Percentiles rank a stretch among this genome's conserved stretches.
These are phyloP conservation scores for Marchantia paleacea DNA, from an alignment of 225 moss, liverwort and hornwort species.

Conservation along the genomic window DNA sequence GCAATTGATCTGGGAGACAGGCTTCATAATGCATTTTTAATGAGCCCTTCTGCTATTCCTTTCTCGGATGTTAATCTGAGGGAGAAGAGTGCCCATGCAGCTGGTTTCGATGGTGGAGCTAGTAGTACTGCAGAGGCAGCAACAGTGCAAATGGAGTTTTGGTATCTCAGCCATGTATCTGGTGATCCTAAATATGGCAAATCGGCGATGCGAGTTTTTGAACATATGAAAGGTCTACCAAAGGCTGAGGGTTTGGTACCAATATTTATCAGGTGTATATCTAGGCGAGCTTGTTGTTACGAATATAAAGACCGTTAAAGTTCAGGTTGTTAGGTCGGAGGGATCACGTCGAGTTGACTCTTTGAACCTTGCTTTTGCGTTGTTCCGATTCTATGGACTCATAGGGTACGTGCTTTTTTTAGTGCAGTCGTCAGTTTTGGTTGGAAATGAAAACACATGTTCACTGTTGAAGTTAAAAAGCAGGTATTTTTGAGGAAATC, in stretches of 20 bases:
- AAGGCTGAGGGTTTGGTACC: conserved; percentile 96
- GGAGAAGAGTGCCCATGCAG: conserved; percentile 57
- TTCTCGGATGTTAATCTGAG: conserved; percentile 75
- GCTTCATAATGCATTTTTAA: conserved; percentile 67
- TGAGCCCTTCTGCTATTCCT: conserved; percentile 77
- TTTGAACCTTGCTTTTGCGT: background rate
- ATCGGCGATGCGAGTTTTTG: conserved; percentile 80
- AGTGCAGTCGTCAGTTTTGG: background rate
- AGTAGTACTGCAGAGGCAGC: conserved; percentile 94
- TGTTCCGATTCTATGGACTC: background rate
- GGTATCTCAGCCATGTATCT: conserved; percentile 76
- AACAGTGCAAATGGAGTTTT: conserved; percentile 92
- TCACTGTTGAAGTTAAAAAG: background rate
- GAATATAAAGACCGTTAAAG: background rate
- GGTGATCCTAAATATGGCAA: conserved; percentile 76
- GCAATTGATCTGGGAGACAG: conserved; percentile 90
- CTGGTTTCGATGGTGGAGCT: conserved; percentile 64
- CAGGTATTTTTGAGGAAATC: background rate
- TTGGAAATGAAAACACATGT: background rate
- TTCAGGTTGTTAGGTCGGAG: conserved; percentile 1
- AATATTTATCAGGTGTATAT: conserved; percentile 75
- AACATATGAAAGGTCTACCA: conserved; percentile 79
- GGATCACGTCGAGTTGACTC: background rate
- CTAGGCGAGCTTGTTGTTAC: conserved; percentile 2
- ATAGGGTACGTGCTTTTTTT: background rate